Evolutionary conservation across 2,329 filamentous ascomycete species (phyloP), one percentile per base, ranked within the genome.

Genomic region (Fusarium protoensiforme): DNA sequence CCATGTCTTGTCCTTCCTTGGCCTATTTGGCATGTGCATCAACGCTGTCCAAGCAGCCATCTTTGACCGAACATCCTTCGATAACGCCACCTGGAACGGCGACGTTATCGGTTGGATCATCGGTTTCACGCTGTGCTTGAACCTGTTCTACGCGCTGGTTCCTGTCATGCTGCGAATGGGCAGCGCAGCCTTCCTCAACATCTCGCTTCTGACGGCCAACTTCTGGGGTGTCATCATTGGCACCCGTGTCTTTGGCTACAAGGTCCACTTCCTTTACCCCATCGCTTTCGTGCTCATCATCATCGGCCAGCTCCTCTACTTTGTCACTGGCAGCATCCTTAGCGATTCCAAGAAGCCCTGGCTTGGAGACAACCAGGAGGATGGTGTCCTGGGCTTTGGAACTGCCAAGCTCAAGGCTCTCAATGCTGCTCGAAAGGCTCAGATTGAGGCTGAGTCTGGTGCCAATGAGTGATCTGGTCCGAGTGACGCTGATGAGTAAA

Each of bases 151-250:
- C 86, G 91, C 92, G 9, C 86, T 96, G 4, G 95, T 93, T 0
- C 96, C 96, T 0, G 85, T 98, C 63, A 88, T 99, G 72, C 92
- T 98, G 83, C 94, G 96, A 74, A 93, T 98, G 85, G 93, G 93
- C 31, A 93, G 91, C 18, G 96, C 96, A 4, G 96, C 95, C 22
- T 98, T 99, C 84, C 97, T 98, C 87, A 97, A 99, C 83, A 97
- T 98, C 78, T 96, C 93, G 9, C 86, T 99, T 74, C 87, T 99
- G 68, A 98, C 96, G 3, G 94, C 92, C 77, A 98, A 97, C 84
- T 98, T 98, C 85, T 99, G 96, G 96, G 95, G 95, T 74, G 93
- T 97, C 71, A 93, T 97, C 75, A 96, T 99, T 77, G 96, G 96
- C 58, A 90, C 97, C 75, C 89, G 92, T 80, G 93, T 98, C 57